Evolutionary conservation across 768 basidiomycete species (phyloP), one percentile per base, ranked within the genome.

Genomic region (Tephrocybe sp.): DNA sequence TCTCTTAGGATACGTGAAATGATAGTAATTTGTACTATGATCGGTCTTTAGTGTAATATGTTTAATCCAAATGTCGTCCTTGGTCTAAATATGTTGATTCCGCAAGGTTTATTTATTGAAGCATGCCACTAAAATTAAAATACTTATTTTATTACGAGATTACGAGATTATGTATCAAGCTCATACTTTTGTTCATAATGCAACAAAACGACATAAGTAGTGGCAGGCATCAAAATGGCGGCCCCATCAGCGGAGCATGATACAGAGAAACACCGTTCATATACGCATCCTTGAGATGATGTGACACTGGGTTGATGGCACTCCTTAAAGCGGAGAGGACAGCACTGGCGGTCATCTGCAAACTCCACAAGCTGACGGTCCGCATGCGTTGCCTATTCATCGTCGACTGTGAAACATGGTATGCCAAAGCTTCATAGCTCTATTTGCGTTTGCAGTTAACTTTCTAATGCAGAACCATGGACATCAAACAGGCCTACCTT

Each of bases 271-370:
- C 66, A 30, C 70, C 65, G 36, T 68, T 68, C 47, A 64, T 30
- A 62, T 80, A 79, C 14, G 69, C 68, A 45, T 79, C 78, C 57
- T 70, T 73, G 52, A 79, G 56, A 23, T 75, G 72, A 24, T 67
- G 65, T 4, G 78, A 76, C 45, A 79, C 66, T 1, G 90, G 93
- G 67, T 95, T 89, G 45, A 92, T 80, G 18, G 87, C 77, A 38
- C 78, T 86, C 48, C 88, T 76, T 38, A 98, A 71, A 5, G 93
- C 85, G 41, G 84, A 79, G 53, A 98, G 73, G 42, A 95, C 80
- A n/a, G 88, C 88, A 49, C 84, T 86, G 1, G 93, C 92, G 0
- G 95, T 95, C 80, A 90, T 86, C 68, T 97, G 94, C 20, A 98
- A 75, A 62, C 90, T 93, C 97, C 97, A 99, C 7, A 93, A 72